Evolutionary conservation across 2,329 filamentous ascomycete species (phyloP), one percentile per base, ranked within the genome.

Genomic region (Zasmidium cellare): DNA sequence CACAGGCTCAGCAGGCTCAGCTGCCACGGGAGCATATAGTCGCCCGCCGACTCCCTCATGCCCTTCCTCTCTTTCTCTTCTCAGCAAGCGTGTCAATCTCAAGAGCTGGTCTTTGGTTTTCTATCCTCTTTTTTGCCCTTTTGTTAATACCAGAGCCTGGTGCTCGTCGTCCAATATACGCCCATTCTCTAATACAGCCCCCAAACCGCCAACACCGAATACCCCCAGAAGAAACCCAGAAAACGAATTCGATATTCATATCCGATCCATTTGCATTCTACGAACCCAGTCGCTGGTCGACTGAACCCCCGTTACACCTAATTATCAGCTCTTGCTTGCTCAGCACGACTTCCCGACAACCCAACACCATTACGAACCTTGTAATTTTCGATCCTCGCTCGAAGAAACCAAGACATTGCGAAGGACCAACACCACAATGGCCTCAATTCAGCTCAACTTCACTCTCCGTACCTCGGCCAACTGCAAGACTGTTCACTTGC

Each of bases 401-500:
- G 48, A 62, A 55, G 46, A 61, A 55, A 65, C 57, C 52, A 63
- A 63, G 35, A 55, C 57, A 67, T 61, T 58, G 31, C 58, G 45
- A 57, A 57, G 51, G 64, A 55, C 47, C 62, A 56, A 41, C 28
- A 64, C 58, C 55, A 66, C 60, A 63, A 96, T 96, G 91, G 88
- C 92, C 78, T 83, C 91, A 76, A 87, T 94, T 79, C 93, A 97
- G 81, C 88, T 96, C 69, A 93, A 92, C 75, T 97, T 97, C 82
- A 88, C 89, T 77, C 90, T 97, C 77, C 91, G 92, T 82, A 96
- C 96, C 76, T 96, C 92, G 74, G 87, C 91, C 75, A 91, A 92
- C 80, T 91, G 96, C 84, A 96, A 97, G 87, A 93, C 92, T 73
- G 93, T 96, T 75, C 93, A 97, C 76, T 84, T 99, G 68, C 89